These are phyloP conservation scores for Ophiostoma pallidulum DNA, from an alignment of 2,329 filamentous ascomycete species.

Conservation along the genomic window DNA sequence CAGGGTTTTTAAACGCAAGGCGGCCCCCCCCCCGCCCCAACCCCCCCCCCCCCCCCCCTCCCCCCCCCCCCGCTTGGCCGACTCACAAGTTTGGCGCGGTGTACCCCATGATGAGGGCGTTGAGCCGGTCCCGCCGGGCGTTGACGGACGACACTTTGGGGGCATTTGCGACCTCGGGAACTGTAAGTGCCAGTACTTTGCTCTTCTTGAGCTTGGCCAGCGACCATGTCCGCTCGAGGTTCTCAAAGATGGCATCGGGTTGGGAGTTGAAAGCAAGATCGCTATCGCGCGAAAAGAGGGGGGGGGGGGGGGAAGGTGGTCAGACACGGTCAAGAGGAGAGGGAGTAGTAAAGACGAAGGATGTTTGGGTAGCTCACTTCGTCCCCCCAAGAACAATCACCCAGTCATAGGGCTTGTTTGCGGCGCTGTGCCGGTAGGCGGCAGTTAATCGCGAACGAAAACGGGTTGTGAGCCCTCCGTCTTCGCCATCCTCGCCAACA, in stretches of 20 bases:
- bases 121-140: conserved; percentile 30
- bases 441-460: conserved; percentile 20
- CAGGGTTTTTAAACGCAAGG: too few species aligned
- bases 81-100: conserved; percentile 41
- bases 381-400: conserved; percentile 55
- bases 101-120: conserved; percentile 42
- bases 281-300: conserved; percentile 21
- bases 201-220: conserved; percentile 38
- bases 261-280: conserved; percentile 38
- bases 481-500: conserved; percentile 20
- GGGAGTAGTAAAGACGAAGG: not conserved
- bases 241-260: conserved; percentile 35
- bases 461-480: conserved; percentile 19
- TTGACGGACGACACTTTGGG: not conserved
- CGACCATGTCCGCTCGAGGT: conserved; percentile 41
- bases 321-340: not conserved
- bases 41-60: too few species aligned
- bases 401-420: conserved; percentile 41
- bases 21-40: too few species aligned
- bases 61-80: too few species aligned
- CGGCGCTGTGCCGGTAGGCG: not conserved
- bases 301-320: too few species aligned
- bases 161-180: conserved; percentile 41
- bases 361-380: conserved; percentile 29
- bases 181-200: conserved; percentile 53